Conservation (phyloP, 2,329 filamentous ascomycete genomes). For the Diaporthe eres region DNA sequence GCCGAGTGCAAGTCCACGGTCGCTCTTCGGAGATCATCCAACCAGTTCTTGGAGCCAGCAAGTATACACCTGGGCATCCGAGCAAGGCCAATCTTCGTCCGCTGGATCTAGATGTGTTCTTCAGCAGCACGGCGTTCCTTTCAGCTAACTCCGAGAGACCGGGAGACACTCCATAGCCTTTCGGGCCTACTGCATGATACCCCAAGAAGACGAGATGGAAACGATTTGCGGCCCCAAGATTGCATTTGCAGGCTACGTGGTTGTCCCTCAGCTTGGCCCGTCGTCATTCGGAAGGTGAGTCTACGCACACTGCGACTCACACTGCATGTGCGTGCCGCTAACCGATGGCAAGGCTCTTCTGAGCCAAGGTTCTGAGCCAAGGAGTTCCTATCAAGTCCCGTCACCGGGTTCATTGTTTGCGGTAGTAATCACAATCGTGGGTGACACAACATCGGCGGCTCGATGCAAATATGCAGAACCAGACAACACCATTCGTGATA, state of each 20-base stretch:
- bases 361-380: neutral
- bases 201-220: neutral
- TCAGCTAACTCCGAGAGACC: too few species aligned
- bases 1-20: too few species aligned
- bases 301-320: neutral
- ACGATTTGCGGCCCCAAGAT: neutral
- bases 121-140: too few species aligned
- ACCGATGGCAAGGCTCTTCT: neutral
- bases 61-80: too few species aligned
- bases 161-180: neutral
- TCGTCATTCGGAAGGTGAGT: neutral
- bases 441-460: neutral
- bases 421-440: neutral
- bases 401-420: neutral
- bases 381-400: neutral
- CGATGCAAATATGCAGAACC: neutral
- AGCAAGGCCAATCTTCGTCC: too few species aligned
- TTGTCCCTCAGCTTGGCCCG: neutral
- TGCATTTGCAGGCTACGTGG: neutral
- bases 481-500: neutral
- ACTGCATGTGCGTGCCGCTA: conserved; percentile 17
- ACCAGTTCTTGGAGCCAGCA: too few species aligned
- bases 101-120: too few species aligned
- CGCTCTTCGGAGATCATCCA: too few species aligned
- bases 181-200: neutral